Base-by-base conservation (phyloP, 352 stramenopile genomes). In the Elongisporangium anandrum region DNA sequence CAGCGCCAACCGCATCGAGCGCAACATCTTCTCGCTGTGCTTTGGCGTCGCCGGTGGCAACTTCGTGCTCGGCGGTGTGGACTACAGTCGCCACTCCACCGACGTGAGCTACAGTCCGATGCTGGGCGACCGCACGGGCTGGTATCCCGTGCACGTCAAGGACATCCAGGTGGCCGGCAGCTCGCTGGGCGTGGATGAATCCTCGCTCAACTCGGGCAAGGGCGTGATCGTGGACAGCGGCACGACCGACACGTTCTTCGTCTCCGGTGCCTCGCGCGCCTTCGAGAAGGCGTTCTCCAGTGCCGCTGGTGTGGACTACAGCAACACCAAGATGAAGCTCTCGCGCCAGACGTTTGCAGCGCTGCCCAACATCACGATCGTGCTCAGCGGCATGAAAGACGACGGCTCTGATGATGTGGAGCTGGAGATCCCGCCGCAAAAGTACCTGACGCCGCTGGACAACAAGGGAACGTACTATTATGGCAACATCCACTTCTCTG, bases 171-270 rank as follows among this genome's bases (percentile, higher is more conserved):
- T 95, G 23, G 85, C 79, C 26, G 79, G 77, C 34, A 64, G 66
- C 17, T 80, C 78, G 29, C 58, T 95, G 13, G 79, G 73, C 0
- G 59, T 90, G 19, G 59, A 65, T 5, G 19, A 67, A 0, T 26
- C 64, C 0, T 62, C 69, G 16, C 65, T 89, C 53, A 95, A 93
- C 70, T 84, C 69, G 50, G 86, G 86, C 26, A 80, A 73, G 63
- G 86, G 86, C 4, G 75, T 93, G 39, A 93, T 95, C 62, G 84
- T 95, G 16, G 86, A 95, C 56, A 94, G 84, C 64, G 86, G 86
- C 0, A 94, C 86, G 52, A 95, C 86, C 26, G 86, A 95, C 57
- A 92, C 84, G 20, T 95, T 92, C 62, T 92, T 95, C 52, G 70
- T 78, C 12, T 55, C 65, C 3, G 70, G 64, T 48, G 81, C 68